These are phyloP conservation scores for Hyphopichia wangnamkhiaoensis DNA, from an alignment of 1,139 yeast species.

Conservation along the genomic window DNA sequence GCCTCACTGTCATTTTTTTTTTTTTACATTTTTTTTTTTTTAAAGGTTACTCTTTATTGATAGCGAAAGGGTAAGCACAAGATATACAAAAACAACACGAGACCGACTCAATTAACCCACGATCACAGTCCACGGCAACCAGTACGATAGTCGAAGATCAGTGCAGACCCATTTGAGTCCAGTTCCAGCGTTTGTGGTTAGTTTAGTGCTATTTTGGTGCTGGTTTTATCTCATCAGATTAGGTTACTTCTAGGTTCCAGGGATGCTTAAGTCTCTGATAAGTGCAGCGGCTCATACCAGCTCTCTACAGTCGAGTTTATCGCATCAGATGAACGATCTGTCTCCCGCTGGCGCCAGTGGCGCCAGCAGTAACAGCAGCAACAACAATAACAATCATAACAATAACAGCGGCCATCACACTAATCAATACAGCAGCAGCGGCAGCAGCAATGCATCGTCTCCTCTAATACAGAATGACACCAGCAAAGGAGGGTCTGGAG, in stretches of 20 bases:
- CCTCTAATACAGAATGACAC: conserved; percentile 8
- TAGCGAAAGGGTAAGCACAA: background rate
- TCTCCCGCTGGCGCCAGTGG: background rate
- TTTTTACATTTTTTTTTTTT: too few species aligned
- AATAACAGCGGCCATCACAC: background rate
- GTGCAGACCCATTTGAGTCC: too few species aligned
- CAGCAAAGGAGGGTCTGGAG: background rate
- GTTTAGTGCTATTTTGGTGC: too few species aligned
- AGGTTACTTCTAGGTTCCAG: too few species aligned
- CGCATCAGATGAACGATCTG: conserved; percentile 1
- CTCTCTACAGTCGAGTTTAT: conserved; percentile 3
- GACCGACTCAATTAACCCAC: too few species aligned
- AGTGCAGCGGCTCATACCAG: conserved; percentile 2
- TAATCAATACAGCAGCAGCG: background rate
- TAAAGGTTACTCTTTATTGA: too few species aligned
- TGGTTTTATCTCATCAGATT: too few species aligned
- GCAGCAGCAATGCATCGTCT: conserved; percentile 4
- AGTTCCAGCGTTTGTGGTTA: too few species aligned
- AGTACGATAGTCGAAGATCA: too few species aligned
- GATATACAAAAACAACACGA: background rate
- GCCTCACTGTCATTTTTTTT: background rate
- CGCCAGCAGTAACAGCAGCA: background rate
- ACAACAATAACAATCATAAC: background rate
- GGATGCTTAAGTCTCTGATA: conserved; percentile 5
- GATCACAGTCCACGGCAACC: too few species aligned